Conservation (phyloP, 2,329 filamentous ascomycete genomes). For the Huntiella omanensis region DNA sequence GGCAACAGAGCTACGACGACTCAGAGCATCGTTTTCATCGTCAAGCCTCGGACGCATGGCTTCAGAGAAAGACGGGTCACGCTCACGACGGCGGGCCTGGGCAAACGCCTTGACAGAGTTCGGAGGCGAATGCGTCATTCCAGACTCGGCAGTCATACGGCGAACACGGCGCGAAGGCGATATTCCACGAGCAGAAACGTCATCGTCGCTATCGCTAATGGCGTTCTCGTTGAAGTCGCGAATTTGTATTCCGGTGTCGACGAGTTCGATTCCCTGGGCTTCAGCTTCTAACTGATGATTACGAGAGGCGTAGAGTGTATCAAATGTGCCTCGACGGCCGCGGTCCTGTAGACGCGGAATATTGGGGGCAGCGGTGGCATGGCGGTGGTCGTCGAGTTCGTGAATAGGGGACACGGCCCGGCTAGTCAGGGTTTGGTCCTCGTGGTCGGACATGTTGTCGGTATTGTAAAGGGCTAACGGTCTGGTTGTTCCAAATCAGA, state of each 20-base stretch:
- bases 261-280: constrained; percentile 14
- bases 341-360: constrained; percentile 37
- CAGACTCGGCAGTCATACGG: constrained; percentile 37
- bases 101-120: constrained; percentile 98
- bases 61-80: constrained; percentile 42
- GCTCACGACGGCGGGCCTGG: constrained; percentile 67
- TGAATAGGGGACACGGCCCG: constrained; percentile 56
- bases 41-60: constrained; percentile 22
- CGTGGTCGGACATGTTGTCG: constrained; percentile 45
- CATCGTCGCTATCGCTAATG: constrained; percentile 60
- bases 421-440: constrained; percentile 27
- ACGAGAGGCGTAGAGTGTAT: constrained; percentile 42
- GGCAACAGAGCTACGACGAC: constrained; percentile 6
- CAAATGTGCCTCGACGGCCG: constrained; percentile 52
- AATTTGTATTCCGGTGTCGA: constrained; percentile 26
- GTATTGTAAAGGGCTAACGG: constrained; percentile 1
- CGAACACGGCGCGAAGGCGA: constrained; percentile 27
- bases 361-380: constrained; percentile 42
- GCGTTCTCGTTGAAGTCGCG: constrained; percentile 80
- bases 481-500: neutral
- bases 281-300: constrained; percentile 16
- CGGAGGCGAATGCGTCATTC: constrained; percentile 64
- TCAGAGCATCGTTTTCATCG: constrained; percentile 23
- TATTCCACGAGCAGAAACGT: constrained; percentile 28
- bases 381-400: constrained; percentile 74